Percentiles rank a stretch among this genome's conserved stretches.
Conservation (phyloP, 441 rosid species). For the Breynia disticha region DNA sequence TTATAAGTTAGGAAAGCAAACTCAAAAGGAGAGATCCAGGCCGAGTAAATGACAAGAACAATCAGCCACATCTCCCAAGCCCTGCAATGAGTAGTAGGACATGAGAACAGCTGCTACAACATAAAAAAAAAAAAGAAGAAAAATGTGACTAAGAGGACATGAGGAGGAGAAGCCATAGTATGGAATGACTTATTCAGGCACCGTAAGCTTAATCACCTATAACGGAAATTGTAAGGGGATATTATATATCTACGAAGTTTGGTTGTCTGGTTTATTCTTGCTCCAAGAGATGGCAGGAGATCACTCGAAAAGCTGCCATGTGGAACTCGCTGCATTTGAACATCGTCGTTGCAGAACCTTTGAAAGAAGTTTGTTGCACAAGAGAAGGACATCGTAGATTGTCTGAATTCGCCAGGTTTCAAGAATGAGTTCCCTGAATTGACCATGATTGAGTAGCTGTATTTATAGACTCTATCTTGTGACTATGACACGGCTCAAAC, state of each 20-base stretch:
- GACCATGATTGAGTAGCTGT: constrained; percentile 21
- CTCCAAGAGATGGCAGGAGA: constrained; percentile 92
- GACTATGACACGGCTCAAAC: not conserved
- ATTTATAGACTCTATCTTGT: constrained; percentile 8
- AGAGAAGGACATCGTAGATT: constrained; percentile 45
- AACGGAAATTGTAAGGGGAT: constrained; percentile 65
- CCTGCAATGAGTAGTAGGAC: constrained; percentile 51
- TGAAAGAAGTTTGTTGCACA: constrained; percentile 54
- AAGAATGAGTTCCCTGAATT: constrained; percentile 18
- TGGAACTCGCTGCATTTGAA: constrained; percentile 29
- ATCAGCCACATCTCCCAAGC: constrained; percentile 95
- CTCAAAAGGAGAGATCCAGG: constrained; percentile 94
- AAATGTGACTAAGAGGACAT: not conserved
- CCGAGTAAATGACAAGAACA: constrained; percentile 78
- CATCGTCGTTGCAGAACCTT: constrained; percentile 68
- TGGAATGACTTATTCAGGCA: not conserved
- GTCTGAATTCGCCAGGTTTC: constrained; percentile 12
- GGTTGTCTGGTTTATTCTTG: constrained; percentile 71
- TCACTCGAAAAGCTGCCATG: constrained; percentile 67
- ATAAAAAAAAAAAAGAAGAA: constrained; percentile 16
- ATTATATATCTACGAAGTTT: constrained; percentile 63
- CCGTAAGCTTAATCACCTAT: constrained; percentile 44
- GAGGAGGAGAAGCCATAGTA: no score
- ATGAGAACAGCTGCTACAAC: constrained; percentile 21
- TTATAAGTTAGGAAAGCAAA: constrained; percentile 63